Evolutionary conservation across 345 rosid species (phyloP).

Genomic region (Sonneratia caseolaris): DNA sequence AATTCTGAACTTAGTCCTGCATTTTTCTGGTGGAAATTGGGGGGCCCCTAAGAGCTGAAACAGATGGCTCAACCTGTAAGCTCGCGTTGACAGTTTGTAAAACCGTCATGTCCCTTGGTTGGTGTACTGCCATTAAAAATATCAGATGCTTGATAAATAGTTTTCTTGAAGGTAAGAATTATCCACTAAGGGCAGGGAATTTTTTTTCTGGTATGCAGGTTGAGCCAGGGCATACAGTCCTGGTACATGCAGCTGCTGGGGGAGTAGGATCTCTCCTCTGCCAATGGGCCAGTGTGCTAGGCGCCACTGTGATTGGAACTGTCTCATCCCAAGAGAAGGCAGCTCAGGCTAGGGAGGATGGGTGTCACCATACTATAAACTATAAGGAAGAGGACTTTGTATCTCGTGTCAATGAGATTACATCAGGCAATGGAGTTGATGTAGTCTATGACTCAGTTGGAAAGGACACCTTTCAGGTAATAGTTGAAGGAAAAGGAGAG

Average conservation of each 20-base stretch:
- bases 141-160: neutral
- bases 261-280: conserved; percentile 88
- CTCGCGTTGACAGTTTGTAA: neutral
- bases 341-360: conserved; percentile 85
- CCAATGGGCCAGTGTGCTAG: conserved; percentile 87
- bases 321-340: conserved; percentile 85
- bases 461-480: conserved; percentile 80
- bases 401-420: conserved; percentile 60
- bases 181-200: neutral
- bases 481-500: neutral
- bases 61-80: neutral
- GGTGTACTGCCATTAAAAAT: neutral
- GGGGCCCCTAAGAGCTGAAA: neutral
- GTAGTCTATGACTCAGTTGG: conserved; percentile 93
- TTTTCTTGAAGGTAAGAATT: neutral
- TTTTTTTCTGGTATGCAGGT: conserved; percentile 28
- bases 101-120: neutral
- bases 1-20: neutral
- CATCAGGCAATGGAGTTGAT: conserved; percentile 72
- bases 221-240: conserved; percentile 61
- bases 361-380: conserved; percentile 75
- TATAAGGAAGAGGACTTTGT: conserved; percentile 79
- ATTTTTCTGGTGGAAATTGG: neutral
- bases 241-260: conserved; percentile 93
- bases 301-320: conserved; percentile 81